Base-by-base conservation (phyloP, 805 yeast genomes). In the Ogataea ramenticola region DNA sequence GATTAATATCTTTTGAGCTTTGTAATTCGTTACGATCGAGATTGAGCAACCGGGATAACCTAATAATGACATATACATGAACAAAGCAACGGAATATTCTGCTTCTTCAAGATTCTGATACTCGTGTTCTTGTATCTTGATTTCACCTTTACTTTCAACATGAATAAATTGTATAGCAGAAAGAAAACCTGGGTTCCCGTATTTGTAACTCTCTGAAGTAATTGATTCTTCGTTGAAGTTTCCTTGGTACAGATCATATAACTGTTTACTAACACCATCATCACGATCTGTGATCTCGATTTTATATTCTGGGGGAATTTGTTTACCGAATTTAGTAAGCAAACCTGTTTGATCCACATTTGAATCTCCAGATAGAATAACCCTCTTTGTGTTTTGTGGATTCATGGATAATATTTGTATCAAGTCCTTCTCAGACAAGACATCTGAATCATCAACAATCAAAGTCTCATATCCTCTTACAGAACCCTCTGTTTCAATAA, bases 61-160 rank as follows among this genome's bases (percentile, higher is more conserved):
- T 19, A 68, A 42, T 3, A 67, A 46, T 5, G 72, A 51, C 70
- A 79, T 58, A 45, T 74, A 76, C 56, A 67, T 68, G 50, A 61
- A 76, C 7, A 76, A 46, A 0, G 62, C 57, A 15, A 74, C 74
- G 16, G 70, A 62, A 44, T 60, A 71, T 47, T 73, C 76, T 0
- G 80, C 81, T 49, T 77, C 77, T 10, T 60, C 65, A n/a, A 67
- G 42, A 45, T 72, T 72, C 34, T 66, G 72, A 57, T 41, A 57
- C 27, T 54, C 46, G 1, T 53, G 56, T 1, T 59, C 53, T 1
- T 46, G 41, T 2, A 56, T 53, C 39, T 57, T 60, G 2, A 53
- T 45, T 38, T 66, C 72, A 8, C 61, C 61, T 7, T 46, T 41
- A 11, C 60, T 64, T 17, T 56, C 50, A 30, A 68, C 62, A 37